phyloP scores from a whole-genome alignment of 176 grass and related monocot species.

The Aechmea fasciata region DNA sequence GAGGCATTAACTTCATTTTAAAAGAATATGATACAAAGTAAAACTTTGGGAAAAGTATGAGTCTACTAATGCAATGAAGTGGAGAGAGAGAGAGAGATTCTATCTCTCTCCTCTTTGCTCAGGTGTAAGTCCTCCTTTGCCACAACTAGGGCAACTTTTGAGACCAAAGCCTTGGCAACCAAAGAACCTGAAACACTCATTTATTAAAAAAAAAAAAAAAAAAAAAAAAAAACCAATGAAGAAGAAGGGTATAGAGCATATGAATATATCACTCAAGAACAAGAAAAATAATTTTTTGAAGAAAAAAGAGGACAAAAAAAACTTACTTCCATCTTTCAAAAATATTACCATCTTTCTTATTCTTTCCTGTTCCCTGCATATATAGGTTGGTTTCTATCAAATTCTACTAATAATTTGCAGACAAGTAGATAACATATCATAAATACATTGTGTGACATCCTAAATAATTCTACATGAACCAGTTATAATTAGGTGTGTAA shows the following conservation, averaged over 20 bases:
- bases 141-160: conserved; percentile 67
- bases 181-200: conserved; percentile 47
- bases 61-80: too few species aligned
- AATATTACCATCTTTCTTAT: conserved; percentile 98
- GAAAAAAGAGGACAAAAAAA: background rate
- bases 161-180: conserved; percentile 89
- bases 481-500: too few species aligned
- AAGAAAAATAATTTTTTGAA: too few species aligned
- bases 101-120: conserved; percentile 88
- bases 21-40: too few species aligned
- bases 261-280: background rate
- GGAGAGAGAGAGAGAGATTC: background rate
- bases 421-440: too few species aligned
- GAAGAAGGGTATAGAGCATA: background rate
- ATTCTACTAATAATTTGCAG: background rate
- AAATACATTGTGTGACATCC: too few species aligned
- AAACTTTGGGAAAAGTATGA: too few species aligned
- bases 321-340: conserved; percentile 97
- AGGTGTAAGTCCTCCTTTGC: conserved; percentile 67
- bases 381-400: background rate
- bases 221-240: background rate
- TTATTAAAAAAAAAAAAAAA: background rate
- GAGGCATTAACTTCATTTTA: too few species aligned
- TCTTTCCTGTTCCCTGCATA: conserved; percentile 81
- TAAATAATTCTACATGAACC: too few species aligned